A percentile compares a stretch with the other conserved stretches of the same genome.
phyloP scores from a whole-genome alignment of 1,139 yeast genomes.

The Scheffersomyces segobiensis region DNA sequence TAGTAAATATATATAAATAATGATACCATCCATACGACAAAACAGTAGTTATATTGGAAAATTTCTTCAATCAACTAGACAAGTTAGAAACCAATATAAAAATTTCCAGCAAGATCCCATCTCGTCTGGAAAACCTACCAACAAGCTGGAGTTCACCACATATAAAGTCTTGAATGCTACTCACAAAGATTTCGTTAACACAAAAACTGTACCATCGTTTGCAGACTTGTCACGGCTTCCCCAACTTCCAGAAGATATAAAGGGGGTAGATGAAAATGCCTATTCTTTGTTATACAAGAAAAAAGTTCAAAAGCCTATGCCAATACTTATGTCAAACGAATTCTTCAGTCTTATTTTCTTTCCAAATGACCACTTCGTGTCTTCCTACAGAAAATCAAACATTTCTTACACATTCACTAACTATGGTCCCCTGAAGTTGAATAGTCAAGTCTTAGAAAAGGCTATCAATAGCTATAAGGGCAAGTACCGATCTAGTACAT shows the following conservation, averaged over 20 bases:
- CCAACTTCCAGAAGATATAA: constrained; percentile 31
- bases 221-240: constrained; percentile 23
- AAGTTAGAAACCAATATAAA: neutral
- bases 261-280: constrained; percentile 34
- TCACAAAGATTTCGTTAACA: neutral
- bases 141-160: constrained; percentile 4
- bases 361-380: constrained; percentile 24
- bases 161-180: neutral
- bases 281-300: constrained; percentile 18
- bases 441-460: constrained; percentile 23
- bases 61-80: neutral
- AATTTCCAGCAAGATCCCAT: neutral
- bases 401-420: constrained; percentile 39
- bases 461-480: constrained; percentile 29
- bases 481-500: constrained; percentile 19
- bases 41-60: neutral
- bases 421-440: constrained; percentile 28
- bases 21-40: neutral
- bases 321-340: constrained; percentile 19
- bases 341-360: constrained; percentile 30
- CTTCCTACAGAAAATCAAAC: constrained; percentile 37
- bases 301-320: constrained; percentile 15
- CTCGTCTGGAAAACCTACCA: neutral
- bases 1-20: neutral
- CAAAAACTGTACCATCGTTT: constrained; percentile 1